Evolutionary conservation across 2,329 filamentous ascomycete genomes (phyloP).

Genomic region (Diaporthe caulivora): DNA sequence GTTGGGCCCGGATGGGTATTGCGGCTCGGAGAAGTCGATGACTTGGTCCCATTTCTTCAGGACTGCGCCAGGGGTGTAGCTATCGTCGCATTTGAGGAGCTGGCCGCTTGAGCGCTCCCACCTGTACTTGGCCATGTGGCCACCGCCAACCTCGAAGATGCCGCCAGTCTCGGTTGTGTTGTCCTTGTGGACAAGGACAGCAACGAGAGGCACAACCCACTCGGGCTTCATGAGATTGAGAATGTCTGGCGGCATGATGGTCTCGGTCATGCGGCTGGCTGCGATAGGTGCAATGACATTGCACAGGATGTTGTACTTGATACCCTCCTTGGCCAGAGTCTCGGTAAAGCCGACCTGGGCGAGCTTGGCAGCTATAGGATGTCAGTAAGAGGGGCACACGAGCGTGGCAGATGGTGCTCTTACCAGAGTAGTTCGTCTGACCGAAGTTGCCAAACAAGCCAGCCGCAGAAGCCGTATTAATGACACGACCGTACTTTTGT

Average conservation of each 20-base stretch:
- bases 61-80: constrained; percentile 88
- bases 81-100: constrained; percentile 88
- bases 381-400: constrained; percentile 20
- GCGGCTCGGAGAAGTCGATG: constrained; percentile 84
- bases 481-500: constrained; percentile 96
- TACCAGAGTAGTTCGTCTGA: constrained; percentile 92
- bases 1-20: constrained; percentile 85
- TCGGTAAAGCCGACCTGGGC: constrained; percentile 97
- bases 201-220: constrained; percentile 95
- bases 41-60: constrained; percentile 91
- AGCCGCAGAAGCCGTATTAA: constrained; percentile 97
- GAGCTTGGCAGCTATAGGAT: constrained; percentile 81
- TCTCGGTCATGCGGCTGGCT: constrained; percentile 94
- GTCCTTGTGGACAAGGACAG: constrained; percentile 85
- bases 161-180: constrained; percentile 86
- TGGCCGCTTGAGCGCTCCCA: constrained; percentile 95
- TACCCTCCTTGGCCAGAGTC: constrained; percentile 96
- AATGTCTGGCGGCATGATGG: constrained; percentile 94
- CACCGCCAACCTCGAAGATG: constrained; percentile 95
- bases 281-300: constrained; percentile 97
- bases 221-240: constrained; percentile 88
- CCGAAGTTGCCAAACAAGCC: constrained; percentile 97
- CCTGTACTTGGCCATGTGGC: constrained; percentile 90
- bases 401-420: constrained; percentile 39
- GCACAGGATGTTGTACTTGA: constrained; percentile 96